Base-by-base conservation (phyloP, 2,329 filamentous ascomycete species). In the Catunica adiposa region DNA sequence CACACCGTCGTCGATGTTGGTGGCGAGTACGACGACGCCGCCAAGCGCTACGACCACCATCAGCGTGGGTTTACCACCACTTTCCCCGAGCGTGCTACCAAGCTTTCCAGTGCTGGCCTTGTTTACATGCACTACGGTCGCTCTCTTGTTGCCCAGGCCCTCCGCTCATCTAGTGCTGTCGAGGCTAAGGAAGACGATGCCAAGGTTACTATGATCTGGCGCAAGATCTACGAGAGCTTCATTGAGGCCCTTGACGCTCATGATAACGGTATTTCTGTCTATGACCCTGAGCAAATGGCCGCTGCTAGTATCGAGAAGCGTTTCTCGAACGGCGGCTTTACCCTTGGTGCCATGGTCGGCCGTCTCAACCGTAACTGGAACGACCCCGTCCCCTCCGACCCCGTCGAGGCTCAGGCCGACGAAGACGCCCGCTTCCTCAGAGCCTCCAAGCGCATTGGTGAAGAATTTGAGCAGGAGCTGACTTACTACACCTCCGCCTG, bases 1-100 rank as follows among this genome's bases (percentile, higher is more conserved):
- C 86, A 96, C 73, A 95, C 88, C 56, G 89, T 98, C 58, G 90
- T 97, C 62, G 92, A 98, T 66, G 92, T 97, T n/a, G 89, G 90
- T 65, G 90, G 89, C 63, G 86, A 90, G 69, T 97, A 98, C 71
- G 84, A 95, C 65, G 71, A 86, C 56, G 68, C 73, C 53, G 71
- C 70, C 61, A 80, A 88, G 70, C 85, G 90, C 64, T 98, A 86
- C 75, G 92, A 98, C 71, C 92, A 98, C 73, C 92, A 98, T 77
- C 92, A 98, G 75, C 88, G 90, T 61, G 83, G 82, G 65, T 98
- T 98, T 74, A 70, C 71, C 58, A 84, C 85, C 57, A 88, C 83
- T 50, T 98, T 98, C 71, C 89, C 90, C 20, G 79, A 79, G 59
- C 84, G 85, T 64, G 68, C 71, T 55, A 98, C 92, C 61, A 96